A percentile compares a stretch with the other conserved stretches of the same genome.
These are phyloP conservation scores for Penicillium sp. DNA, from an alignment of 2,329 filamentous ascomycete genomes.

Conservation along the genomic window DNA sequence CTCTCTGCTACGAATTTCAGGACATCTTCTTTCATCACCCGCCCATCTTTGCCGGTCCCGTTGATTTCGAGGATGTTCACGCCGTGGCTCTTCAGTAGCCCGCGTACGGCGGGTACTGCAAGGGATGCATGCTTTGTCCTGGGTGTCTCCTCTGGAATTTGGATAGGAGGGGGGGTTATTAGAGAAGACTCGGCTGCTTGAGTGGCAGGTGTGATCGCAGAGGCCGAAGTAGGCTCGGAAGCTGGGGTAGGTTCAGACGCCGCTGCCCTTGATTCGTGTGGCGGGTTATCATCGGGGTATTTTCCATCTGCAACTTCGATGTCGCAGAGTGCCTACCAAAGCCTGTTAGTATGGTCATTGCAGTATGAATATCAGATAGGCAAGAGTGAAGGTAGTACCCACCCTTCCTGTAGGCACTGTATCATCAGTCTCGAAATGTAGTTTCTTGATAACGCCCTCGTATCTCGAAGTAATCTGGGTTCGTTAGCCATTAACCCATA, in stretches of 20 bases:
- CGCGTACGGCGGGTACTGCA: conserved; percentile 88
- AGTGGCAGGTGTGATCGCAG: conserved; percentile 11
- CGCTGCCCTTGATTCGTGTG: conserved; percentile 29
- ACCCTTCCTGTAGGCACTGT: conserved; percentile 88
- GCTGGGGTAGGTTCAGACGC: conserved; percentile 22
- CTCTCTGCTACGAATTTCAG: conserved; percentile 58
- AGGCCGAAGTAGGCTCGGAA: conserved; percentile 18
- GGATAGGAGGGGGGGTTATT: conserved; percentile 6
- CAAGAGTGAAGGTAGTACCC: conserved; percentile 4
- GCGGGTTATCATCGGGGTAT: conserved; percentile 57
- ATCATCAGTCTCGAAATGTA: conserved; percentile 93
- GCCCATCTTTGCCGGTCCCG: conserved; percentile 86
- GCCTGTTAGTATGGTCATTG: conserved; percentile 12
- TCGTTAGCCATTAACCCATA: conserved; percentile 9
- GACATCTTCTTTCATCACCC: conserved; percentile 91
- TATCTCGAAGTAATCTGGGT: conserved; percentile 94
- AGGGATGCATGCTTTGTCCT: conserved; percentile 68
- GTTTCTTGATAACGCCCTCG: conserved; percentile 90
- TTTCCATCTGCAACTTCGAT: conserved; percentile 86
- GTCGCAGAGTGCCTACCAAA: conserved; percentile 73
- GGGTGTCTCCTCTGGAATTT: conserved; percentile 12
- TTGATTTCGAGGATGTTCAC: conserved; percentile 75
- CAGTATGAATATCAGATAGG: fast-evolving
- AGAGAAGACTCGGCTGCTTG: conserved; percentile 20
- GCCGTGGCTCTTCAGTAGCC: conserved; percentile 76